Base-by-base conservation (phyloP, 2,329 filamentous ascomycete species). In the Xylariaceae sp. region DNA sequence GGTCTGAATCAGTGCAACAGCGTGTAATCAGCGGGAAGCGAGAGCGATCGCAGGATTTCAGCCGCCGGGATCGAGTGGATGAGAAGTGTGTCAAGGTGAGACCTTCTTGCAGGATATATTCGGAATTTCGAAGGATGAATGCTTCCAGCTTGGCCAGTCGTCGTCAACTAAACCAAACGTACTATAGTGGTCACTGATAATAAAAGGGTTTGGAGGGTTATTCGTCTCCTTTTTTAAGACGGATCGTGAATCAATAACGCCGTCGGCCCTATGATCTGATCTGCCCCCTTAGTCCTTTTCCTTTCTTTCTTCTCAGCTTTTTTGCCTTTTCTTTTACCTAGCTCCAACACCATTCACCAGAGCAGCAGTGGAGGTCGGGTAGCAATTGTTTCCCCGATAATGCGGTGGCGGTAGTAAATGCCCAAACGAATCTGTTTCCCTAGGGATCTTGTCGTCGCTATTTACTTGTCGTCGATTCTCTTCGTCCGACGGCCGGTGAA, bases 1-100 rank as follows among this genome's bases (percentile, higher is more conserved):
- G 52, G 62, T 66, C 54, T 70, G 64, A 62, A 66, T 71, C 67
- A 66, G 68, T 71, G 66, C 63, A 62, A 70, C 66, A 57, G 48
- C 54, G 56, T 60, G 60, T 60, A 59, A 60, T 64, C 51, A 54
- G 61, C 52, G 57, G 60, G 54, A 57, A 65, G 62, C 59, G 62
- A 67, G 43, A 9, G 52, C 46, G 59, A 58, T 54, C 51, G 57
- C 54, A 41, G 46, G 40, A 58, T 47, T 57, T 65, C 51, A 58
- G 58, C 65, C 58, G 63, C 60, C 55, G 52, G 59, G 54, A 59
- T 59, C 51, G 47, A 57, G 45, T 37, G 23, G 47, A 20, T 26
- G 41, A 62, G 60, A 55, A 51, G 54, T 62, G 56, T 56, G 62
- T 65, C 65, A 56, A 66, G 52, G 64, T 69, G 62, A 70, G 66